These are phyloP conservation scores for Epicoccum sorghinum DNA, from an alignment of 2,329 filamentous ascomycete genomes.

Conservation along the genomic window DNA sequence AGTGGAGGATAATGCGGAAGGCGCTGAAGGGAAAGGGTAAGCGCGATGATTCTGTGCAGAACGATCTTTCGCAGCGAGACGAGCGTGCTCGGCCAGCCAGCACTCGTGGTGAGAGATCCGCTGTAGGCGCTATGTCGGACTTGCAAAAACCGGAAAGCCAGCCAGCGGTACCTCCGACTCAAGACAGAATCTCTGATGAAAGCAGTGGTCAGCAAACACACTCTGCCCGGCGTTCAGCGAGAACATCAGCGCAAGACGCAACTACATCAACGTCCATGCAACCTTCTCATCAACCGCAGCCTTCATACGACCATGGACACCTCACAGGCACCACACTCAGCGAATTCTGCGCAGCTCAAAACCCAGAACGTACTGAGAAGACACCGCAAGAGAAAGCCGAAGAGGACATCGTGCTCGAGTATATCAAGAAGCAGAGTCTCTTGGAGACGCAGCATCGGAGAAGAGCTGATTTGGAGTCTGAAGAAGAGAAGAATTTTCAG, in stretches of 20 bases:
- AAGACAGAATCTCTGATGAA: too few relatives aligned
- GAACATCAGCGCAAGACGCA: not conserved
- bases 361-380: slow-evolving; percentile 50
- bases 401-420: slow-evolving; percentile 8
- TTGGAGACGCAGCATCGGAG: not conserved
- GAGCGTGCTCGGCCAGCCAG: not conserved
- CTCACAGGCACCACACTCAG: slow-evolving; percentile 15
- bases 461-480: too few relatives aligned
- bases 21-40: slow-evolving; percentile 15
- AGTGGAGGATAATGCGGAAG: slow-evolving; percentile 22
- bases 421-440: slow-evolving; percentile 12
- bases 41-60: slow-evolving; percentile 8
- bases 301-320: slow-evolving; percentile 24
- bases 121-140: too few relatives aligned
- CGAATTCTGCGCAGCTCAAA: slow-evolving; percentile 26
- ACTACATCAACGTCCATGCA: not conserved
- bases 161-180: too few relatives aligned
- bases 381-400: slow-evolving; percentile 18
- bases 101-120: too few relatives aligned
- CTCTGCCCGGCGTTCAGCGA: too few relatives aligned
- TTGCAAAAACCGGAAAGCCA: too few relatives aligned
- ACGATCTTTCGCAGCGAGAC: not conserved
- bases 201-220: too few relatives aligned
- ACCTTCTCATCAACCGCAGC: not conserved
- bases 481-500: too few relatives aligned